phyloP scores from a whole-genome alignment of 768 basidiomycete species.

The Xerocomus spinulosus region DNA sequence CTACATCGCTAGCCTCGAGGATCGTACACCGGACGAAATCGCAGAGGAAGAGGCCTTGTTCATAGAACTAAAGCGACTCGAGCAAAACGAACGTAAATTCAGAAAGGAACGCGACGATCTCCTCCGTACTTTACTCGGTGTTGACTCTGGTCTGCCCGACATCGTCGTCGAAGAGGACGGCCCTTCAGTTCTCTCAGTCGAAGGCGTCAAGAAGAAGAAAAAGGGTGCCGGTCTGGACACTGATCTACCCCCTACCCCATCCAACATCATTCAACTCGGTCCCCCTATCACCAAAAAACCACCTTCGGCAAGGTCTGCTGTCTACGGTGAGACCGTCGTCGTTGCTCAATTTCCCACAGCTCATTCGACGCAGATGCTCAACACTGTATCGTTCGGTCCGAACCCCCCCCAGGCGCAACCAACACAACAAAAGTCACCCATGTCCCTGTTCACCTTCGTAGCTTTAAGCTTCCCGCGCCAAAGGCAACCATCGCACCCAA shows the following conservation, averaged over 20 bases:
- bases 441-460: slow-evolving; percentile 77
- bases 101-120: slow-evolving; percentile 86
- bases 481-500: slow-evolving; percentile 73
- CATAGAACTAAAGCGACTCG: slow-evolving; percentile 89
- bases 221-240: slow-evolving; percentile 24
- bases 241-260: slow-evolving; percentile 33
- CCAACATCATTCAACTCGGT: slow-evolving; percentile 36
- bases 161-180: slow-evolving; percentile 62
- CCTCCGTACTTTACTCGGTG: slow-evolving; percentile 74
- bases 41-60: slow-evolving; percentile 95
- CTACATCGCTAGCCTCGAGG: slow-evolving; percentile 83
- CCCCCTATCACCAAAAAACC: slow-evolving; percentile 34
- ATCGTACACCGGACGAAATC: slow-evolving; percentile 82
- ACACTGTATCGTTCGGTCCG: slow-evolving; percentile 72
- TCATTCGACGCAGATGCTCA: slow-evolving; percentile 47
- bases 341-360: neutral
- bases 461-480: slow-evolving; percentile 76
- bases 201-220: slow-evolving; percentile 56
- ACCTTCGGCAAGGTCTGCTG: slow-evolving; percentile 51
- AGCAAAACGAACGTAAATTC: slow-evolving; percentile 87
- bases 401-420: slow-evolving; percentile 40
- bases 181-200: slow-evolving; percentile 41
- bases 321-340: slow-evolving; percentile 45
- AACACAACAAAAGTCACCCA: slow-evolving; percentile 67
- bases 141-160: slow-evolving; percentile 82